Conservation (phyloP, 139 green algal genomes). For the Chlamydomonas applanata region DNA sequence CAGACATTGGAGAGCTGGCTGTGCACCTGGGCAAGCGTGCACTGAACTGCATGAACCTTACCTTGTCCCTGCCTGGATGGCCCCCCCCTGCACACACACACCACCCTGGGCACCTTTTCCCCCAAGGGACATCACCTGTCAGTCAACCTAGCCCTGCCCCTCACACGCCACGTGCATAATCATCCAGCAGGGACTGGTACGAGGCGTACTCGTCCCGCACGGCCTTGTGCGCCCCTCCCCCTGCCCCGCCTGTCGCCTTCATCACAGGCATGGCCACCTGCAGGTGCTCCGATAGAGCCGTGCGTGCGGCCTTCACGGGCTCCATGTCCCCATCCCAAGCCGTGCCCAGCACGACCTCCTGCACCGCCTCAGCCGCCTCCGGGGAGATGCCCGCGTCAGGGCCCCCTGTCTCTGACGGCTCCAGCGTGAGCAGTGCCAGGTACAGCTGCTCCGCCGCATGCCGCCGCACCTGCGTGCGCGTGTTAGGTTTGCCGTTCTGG, state of each 20-base stretch:
- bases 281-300: conserved; percentile 37
- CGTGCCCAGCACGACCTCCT: conserved; percentile 51
- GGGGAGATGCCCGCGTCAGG: background rate
- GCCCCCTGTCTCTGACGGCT: conserved; percentile 37
- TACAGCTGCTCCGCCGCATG: conserved; percentile 84
- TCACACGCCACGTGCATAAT: conserved; percentile 41
- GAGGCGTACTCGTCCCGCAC: conserved; percentile 56
- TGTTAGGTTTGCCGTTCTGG: too few species aligned
- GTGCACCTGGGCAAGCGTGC: too few species aligned
- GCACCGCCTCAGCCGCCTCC: conserved; percentile 26
- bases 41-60: too few species aligned
- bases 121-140: too few species aligned
- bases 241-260: conserved; percentile 18
- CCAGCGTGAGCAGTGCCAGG: conserved; percentile 64
- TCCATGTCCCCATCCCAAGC: conserved; percentile 69
- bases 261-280: conserved; percentile 37
- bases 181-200: conserved; percentile 65
- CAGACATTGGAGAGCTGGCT: too few species aligned
- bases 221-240: background rate
- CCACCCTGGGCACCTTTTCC: too few species aligned
- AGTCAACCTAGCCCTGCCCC: too few species aligned
- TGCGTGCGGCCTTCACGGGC: conserved; percentile 34
- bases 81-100: too few species aligned
- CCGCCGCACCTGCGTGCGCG: conserved; percentile 57
- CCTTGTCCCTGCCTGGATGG: too few species aligned